Conservation (phyloP, 768 basidiomycete genomes). For the Boletus rex-veris region DNA sequence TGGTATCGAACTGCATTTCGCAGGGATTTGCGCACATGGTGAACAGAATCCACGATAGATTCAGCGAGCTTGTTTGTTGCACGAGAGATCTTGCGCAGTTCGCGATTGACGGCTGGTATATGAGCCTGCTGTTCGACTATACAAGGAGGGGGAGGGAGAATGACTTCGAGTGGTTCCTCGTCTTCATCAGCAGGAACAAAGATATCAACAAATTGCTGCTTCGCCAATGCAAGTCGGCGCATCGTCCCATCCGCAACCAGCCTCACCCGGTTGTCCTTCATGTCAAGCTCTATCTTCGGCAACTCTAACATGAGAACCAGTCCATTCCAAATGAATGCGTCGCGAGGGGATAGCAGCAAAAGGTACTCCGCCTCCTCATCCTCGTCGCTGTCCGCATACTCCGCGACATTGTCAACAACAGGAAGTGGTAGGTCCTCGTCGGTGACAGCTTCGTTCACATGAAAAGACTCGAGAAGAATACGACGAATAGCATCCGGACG, state of each 20-base stretch:
- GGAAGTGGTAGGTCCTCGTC: conserved; percentile 48
- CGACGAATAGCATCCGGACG: conserved; percentile 73
- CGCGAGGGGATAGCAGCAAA: conserved; percentile 80
- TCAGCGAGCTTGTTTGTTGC: conserved; percentile 89
- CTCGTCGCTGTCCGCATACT: conserved; percentile 46
- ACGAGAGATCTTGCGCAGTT: conserved; percentile 86
- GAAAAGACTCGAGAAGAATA: conserved; percentile 83
- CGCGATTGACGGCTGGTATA: conserved; percentile 82
- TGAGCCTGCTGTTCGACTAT: conserved; percentile 85
- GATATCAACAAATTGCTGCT: conserved; percentile 68
- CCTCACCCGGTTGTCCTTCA: conserved; percentile 86
- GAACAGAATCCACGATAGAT: conserved; percentile 88
- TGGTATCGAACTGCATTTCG: conserved; percentile 61
- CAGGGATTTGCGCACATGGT: conserved; percentile 74
- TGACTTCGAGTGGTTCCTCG: conserved; percentile 45
- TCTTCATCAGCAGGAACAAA: conserved; percentile 65
- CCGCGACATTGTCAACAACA: conserved; percentile 34
- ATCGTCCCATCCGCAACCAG: conserved; percentile 89
- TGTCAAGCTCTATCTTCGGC: conserved; percentile 73
- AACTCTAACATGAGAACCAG: conserved; percentile 75
- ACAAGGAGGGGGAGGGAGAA: conserved; percentile 44
- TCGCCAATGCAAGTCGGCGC: conserved; percentile 68
- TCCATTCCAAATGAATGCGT: conserved; percentile 90
- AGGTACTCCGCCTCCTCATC: conserved; percentile 70
- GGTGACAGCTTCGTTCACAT: conserved; percentile 57